Base-by-base conservation (phyloP, 768 basidiomycete species). In the Pleurotus ostreatus region DNA sequence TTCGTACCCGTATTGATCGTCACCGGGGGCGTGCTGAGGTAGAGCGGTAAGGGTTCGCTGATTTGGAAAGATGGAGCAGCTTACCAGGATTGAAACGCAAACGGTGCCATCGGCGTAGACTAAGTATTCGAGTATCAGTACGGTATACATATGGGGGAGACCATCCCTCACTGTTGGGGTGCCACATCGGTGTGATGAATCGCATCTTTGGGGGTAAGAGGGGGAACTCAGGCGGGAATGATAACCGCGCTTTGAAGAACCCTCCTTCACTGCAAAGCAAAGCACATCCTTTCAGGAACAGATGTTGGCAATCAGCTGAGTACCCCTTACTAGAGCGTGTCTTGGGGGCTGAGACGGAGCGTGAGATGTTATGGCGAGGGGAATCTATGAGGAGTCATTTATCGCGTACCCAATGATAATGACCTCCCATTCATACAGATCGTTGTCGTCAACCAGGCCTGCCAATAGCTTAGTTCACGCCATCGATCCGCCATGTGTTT, bases 1-100 rank as follows among this genome's bases (percentile, higher is more conserved):
- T 70, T 99, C 97, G 65, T 96, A 98, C 9, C 96, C 90, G 63
- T 90, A 98, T 69, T 98, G 91, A 71, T 99, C 96, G 39, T 95
- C 92, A 30, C 94, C 96, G 0, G 96, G 96, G 37, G 91, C 85
- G 66, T 98, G 96, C 93, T 97, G 62, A 1, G 4, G 30, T 52
- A 44, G 20, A 40, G 55, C 40, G 39, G 20, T 55, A 7, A 44
- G 23, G 41, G 22, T 23, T 58, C 41, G 62, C 16, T 61, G 26
- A 30, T 43, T 30, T 22, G 53, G 61, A 22, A 61, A 44, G 23
- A 39, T 38, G n/a, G 16, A 52, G 30, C 49, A 55, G 38, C 83
- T 67, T 59, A 89, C 90, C 65, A 99, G 78, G 65, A 99, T 98
- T 47, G 95, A 98, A 55, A 99, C 91, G 74, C 96, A 99, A 46